Base-by-base conservation (phyloP, 345 rosid species). In the Salix suchowensis region DNA sequence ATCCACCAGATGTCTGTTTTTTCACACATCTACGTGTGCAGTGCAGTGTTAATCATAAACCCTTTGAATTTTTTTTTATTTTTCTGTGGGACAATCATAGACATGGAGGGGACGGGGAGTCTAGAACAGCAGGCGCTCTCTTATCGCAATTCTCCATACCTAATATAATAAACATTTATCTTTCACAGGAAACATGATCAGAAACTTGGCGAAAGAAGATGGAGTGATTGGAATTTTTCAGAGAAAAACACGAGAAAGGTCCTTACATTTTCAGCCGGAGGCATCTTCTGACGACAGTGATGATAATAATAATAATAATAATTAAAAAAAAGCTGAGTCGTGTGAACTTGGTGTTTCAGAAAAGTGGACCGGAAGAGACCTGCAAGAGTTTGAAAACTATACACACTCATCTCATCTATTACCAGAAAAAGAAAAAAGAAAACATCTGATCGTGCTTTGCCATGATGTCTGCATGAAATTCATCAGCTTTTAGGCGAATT, bases 401-500 rank as follows among this genome's bases (percentile, higher is more conserved):
- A 72, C 0, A 74, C 0, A 74, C 37, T 34, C 37, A 34, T 6
- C 37, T 34, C 37, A 34, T 34, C 37, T 34, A 34, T 34, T 34
- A 34, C 37, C 37, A 34, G 37, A 34, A 34, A 34, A 34, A 5
- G 6, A 34, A 5, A 34, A 5, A 34, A 28, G 2, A 34, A 34
- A 34, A 34, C 84, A 75, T 84, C 82, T 73, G 82, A 84, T 84
- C 73, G 73, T 82, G 72, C 74, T 71, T 7, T 23, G 84, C 77
- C 80, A 87, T 85, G 85, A 84, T 87, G 85, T 54, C 79, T 79
- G 75, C 86, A 79, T 85, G 80, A 82, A 81, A 77, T 77, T 82
- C 82, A 77, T 39, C 74, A 60, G 40, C 65, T 81, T 79, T 9
- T 15, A 65, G 4, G 26, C n/a, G 32, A 73, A 24, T 54, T 54